Evolutionary conservation across 2,329 filamentous ascomycete genomes (phyloP).

Genomic region (Phyllosticta capitalensis): DNA sequence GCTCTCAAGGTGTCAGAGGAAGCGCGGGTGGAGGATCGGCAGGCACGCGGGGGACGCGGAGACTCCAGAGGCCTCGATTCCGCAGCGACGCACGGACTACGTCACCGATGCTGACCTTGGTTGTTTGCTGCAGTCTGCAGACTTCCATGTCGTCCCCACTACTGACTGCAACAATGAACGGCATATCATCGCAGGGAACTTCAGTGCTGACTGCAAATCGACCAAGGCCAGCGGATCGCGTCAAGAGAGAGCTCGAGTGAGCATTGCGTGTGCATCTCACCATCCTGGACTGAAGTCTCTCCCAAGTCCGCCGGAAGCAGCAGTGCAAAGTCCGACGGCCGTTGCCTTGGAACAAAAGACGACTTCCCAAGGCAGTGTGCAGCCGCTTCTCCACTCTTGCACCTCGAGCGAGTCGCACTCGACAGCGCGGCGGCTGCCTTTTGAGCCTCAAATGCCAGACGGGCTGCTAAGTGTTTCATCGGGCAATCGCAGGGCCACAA

Average conservation of each 20-base stretch:
- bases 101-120: not conserved
- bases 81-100: slow-evolving; percentile 4
- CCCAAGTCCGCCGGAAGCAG: not conserved
- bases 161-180: not conserved
- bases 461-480: not conserved
- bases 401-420: too few species aligned
- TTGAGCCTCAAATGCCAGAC: not conserved
- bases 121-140: not conserved
- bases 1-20: not conserved
- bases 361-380: not conserved
- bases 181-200: not conserved
- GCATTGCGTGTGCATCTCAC: not conserved
- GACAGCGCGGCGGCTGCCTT: not conserved
- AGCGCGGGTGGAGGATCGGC: slow-evolving; percentile 8
- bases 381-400: not conserved
- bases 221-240: not conserved
- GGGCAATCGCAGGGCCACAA: too few species aligned
- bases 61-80: slow-evolving; percentile 1
- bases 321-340: not conserved
- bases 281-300: not conserved
- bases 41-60: slow-evolving; percentile 8
- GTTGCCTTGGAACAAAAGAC: not conserved
- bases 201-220: not conserved
- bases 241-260: not conserved
- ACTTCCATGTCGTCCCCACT: too few species aligned